Percentiles rank a stretch among this genome's conserved stretches.
These are phyloP conservation scores for Pistacia vera DNA, from an alignment of 345 rosid species.

Conservation along the genomic window DNA sequence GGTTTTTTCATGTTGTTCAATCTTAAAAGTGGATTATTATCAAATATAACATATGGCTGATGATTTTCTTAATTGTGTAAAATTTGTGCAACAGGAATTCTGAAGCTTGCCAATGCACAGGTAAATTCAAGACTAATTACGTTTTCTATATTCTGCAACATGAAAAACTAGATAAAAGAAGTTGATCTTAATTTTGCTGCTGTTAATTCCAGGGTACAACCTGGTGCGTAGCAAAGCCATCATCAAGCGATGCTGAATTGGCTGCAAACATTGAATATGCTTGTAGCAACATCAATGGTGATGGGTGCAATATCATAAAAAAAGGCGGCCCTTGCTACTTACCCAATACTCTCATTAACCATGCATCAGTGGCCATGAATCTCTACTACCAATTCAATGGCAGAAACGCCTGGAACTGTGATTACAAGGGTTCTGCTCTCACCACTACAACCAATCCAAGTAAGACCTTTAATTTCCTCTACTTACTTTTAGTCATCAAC, in stretches of 20 bases:
- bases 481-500: not conserved
- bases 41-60: not conserved
- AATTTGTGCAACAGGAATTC: slow-evolving; percentile 8
- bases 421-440: slow-evolving; percentile 33
- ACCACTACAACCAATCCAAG: slow-evolving; percentile 26
- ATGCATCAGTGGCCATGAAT: slow-evolving; percentile 53
- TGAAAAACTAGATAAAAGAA: too few species aligned
- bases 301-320: slow-evolving; percentile 33
- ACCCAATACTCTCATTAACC: slow-evolving; percentile 37
- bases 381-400: slow-evolving; percentile 43
- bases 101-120: slow-evolving; percentile 23
- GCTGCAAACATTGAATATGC: slow-evolving; percentile 37
- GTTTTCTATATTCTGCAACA: not conserved
- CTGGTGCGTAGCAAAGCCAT: slow-evolving; percentile 46
- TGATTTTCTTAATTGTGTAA: not conserved
- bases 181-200: not conserved
- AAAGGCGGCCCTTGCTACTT: slow-evolving; percentile 46
- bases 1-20: not conserved
- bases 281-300: slow-evolving; percentile 25
- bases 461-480: slow-evolving; percentile 2
- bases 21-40: not conserved
- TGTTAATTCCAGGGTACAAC: slow-evolving; percentile 16
- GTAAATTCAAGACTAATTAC: slow-evolving; percentile 3
- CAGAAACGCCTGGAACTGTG: slow-evolving; percentile 47
- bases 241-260: slow-evolving; percentile 30